Base-by-base conservation (phyloP, 169 alveolate genomes). In the Eimeria tenella region DNA sequence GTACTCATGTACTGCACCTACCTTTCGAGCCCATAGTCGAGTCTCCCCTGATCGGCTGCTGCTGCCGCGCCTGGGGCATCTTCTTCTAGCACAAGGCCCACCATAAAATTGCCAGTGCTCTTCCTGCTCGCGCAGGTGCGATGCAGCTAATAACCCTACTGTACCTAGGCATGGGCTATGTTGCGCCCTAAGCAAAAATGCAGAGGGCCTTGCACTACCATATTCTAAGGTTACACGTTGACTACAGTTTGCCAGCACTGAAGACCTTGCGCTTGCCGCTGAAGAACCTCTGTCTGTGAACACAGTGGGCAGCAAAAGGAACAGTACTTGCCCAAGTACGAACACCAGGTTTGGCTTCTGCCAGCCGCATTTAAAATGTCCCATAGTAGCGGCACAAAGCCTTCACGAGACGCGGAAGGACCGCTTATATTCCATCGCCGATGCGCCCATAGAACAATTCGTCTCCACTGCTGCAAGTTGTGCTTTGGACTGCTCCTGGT, bases 11-110 rank as follows among this genome's bases (percentile, higher is more conserved):
- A 31, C 42, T 1, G 13, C 31, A 68, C 77, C 11, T 68, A 68
- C 77, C 77, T 68, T 68, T 3, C 31, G 77, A 15, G n/a, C 77
- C 77, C 77, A 68, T 68, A 68, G n/a, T n/a, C 77, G 77, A 10
- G 77, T 68, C 11, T n/a, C n/a, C 13, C 31, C 49, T 68, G 31
- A 68, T 10, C 31, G 77, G n/a, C n/a, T 1, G 11, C 31, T 68
- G 77, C 77, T 68, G 77, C 19, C 19, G 68, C 19, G 42, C 42
- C 42, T 31, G 42, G 42, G 42, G 42, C 42, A 31, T 31, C 42
- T 31, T 31, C 42, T 31, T 31, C 4, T 31, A 31, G 42, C 42
- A 31, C 42, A 31, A 31, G 42, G 42, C 42, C 42, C 42, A 31
- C 42, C 42, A 31, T 31, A 31, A 31, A 31, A 31, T 31, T 31